Conservation (phyloP, 768 basidiomycete species). For the Leccinum olivaceopallidum region DNA sequence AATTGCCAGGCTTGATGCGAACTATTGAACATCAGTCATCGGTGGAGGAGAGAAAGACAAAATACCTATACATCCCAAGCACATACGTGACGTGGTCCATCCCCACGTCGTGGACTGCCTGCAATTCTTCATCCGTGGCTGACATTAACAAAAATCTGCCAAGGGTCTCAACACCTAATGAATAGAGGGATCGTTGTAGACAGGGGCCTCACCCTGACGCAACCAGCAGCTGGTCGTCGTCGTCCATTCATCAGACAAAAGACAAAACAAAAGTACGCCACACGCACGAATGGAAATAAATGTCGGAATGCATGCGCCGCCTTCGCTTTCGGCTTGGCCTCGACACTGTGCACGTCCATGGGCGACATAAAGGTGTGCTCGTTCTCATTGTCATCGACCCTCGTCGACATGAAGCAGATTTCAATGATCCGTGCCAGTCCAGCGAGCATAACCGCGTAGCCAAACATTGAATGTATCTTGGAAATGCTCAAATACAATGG, state of each 20-base stretch:
- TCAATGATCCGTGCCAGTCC: conserved; percentile 81
- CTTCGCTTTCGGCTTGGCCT: conserved; percentile 27
- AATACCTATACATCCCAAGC: conserved; percentile 79
- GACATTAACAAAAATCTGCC: conserved; percentile 83
- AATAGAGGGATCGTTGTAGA: background rate
- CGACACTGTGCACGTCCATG: conserved; percentile 8
- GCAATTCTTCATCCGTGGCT: conserved; percentile 88
- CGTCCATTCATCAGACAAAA: conserved; percentile 4
- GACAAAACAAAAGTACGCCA: background rate
- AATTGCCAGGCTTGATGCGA: conserved; percentile 53
- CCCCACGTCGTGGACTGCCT: conserved; percentile 61
- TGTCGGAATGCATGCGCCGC: conserved; percentile 73
- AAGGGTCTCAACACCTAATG: background rate
- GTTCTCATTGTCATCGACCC: conserved; percentile 52
- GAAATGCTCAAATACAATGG: background rate
- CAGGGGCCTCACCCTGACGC: conserved; percentile 59
- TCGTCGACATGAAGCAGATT: conserved; percentile 67
- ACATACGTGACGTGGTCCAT: conserved; percentile 95
- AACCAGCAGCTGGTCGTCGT: conserved; percentile 56
- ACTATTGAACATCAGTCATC: background rate
- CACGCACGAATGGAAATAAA: conserved; percentile 81
- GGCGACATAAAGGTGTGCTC: conserved; percentile 64
- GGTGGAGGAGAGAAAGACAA: background rate
- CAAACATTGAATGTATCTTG: conserved; percentile 82
- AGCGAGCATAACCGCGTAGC: conserved; percentile 80